Evolutionary conservation across 495 filamentous ascomycete genomes (phyloP), one percentile per base, ranked within the genome.

Genomic region (Tuber microsphaerosporum): DNA sequence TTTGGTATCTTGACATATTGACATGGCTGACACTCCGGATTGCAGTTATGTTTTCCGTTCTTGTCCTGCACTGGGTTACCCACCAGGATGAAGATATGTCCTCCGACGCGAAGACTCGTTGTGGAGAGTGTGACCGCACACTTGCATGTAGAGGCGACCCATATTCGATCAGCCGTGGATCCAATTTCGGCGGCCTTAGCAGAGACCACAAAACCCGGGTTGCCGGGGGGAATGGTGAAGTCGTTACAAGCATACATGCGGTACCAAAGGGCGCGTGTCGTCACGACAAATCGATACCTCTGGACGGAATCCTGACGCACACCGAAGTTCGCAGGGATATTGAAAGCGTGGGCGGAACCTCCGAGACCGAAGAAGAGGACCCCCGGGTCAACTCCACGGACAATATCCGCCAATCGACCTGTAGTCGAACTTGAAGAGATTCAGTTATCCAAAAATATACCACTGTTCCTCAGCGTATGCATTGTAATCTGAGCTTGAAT

Each of bases 61-160:
- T 83, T 45, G 81, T 83, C 22, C 71, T 83, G 5, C 81, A 83
- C 41, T 83, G 81, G 81, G 81, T 83, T 65, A 83, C 81, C 20
- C 79, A 83, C 65, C 79, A 79, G 70, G 81, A 83, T 56, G 78
- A 82, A 14, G 75, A 75, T 2, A 74, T 61, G 20, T 34, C 39
- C 51, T 14, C 51, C 16, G 42, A 69, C 6, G 70, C 71, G 9
- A 80, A 3, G 7, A 73, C 71, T 37, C 75, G 61, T 1, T 82
- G 81, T 48, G 68, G 56, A 19, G 73, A 69, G 44, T 82, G 81
- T n/a, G 68, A 75, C n/a, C 72, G 81, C 19, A 72, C 78, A 20
- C 26, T 72, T 42, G 69, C 75, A 31, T 69, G 70, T 43, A 70
- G 71, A 26, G 72, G 70, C 41, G 75, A 68, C 1, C 71, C 56